phyloP scores from a whole-genome alignment of 1,284 basidiomycete species.

The Pseudozyma sp. region DNA sequence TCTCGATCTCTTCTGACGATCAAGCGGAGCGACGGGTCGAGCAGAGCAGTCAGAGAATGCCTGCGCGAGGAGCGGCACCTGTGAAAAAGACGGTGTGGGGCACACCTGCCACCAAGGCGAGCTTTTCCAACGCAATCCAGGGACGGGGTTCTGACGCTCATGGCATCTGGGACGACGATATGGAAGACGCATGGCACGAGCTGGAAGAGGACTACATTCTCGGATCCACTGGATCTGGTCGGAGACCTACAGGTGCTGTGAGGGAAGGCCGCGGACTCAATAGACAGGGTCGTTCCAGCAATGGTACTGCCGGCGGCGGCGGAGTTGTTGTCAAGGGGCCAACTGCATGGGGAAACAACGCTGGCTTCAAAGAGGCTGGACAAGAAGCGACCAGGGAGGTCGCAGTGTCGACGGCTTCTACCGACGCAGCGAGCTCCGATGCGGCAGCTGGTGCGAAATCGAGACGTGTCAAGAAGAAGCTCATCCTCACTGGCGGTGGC shows the following conservation, averaged over 20 bases:
- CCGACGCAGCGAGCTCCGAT: slow-evolving; percentile 1
- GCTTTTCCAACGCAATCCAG: slow-evolving; percentile 52
- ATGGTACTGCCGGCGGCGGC: slow-evolving; percentile 3
- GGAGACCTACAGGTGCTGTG: slow-evolving; percentile 26
- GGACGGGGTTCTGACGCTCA: slow-evolving; percentile 24
- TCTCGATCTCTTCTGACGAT: slow-evolving; percentile 41
- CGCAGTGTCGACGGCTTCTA: neutral
- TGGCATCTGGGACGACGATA: slow-evolving; percentile 46
- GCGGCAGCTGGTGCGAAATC: slow-evolving; percentile 6
- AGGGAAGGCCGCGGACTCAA: slow-evolving; percentile 41
- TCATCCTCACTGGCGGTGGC: slow-evolving; percentile 64
- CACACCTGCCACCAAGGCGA: slow-evolving; percentile 53
- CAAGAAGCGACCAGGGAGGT: slow-evolving; percentile 14
- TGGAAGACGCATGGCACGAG: slow-evolving; percentile 67
- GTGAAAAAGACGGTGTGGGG: slow-evolving; percentile 66
- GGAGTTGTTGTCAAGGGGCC: slow-evolving; percentile 1
- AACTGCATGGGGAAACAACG: neutral
- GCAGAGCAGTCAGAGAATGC: neutral
- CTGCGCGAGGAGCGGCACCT: slow-evolving; percentile 4
- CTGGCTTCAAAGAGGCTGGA: neutral
- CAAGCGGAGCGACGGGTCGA: slow-evolving; percentile 15
- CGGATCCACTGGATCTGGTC: slow-evolving; percentile 41
- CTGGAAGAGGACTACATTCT: slow-evolving; percentile 64
- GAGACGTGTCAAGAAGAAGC: slow-evolving; percentile 63
- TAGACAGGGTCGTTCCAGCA: slow-evolving; percentile 21